These are phyloP conservation scores for Eucalyptus paniculata DNA, from an alignment of 345 rosid species.

Conservation along the genomic window DNA sequence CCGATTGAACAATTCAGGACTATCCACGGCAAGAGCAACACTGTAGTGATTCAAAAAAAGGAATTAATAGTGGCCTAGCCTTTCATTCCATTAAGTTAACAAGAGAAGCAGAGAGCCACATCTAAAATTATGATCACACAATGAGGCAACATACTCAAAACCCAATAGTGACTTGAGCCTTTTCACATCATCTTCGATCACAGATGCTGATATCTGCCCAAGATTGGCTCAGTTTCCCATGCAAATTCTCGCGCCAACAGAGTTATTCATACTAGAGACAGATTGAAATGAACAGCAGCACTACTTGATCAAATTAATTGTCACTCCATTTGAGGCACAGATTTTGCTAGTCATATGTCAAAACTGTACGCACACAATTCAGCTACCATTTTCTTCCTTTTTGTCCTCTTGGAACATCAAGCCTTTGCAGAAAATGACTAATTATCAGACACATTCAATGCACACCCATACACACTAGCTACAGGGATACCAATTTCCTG, in stretches of 20 bases:
- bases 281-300: not conserved
- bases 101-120: not conserved
- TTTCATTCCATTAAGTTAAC: too few species aligned
- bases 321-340: not conserved
- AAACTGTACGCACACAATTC: not conserved
- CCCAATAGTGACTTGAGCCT: not conserved
- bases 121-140: not conserved
- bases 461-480: not conserved
- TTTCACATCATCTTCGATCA: not conserved
- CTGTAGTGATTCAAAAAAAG: conserved; percentile 18
- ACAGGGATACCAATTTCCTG: not conserved
- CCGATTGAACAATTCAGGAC: conserved; percentile 71
- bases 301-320: not conserved
- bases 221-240: not conserved
- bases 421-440: not conserved
- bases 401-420: not conserved
- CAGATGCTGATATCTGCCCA: not conserved
- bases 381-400: not conserved
- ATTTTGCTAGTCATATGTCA: not conserved
- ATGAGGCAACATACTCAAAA: not conserved
- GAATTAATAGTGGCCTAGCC: not conserved
- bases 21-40: conserved; percentile 75
- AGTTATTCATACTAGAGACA: not conserved
- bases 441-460: not conserved
- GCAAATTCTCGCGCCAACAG: not conserved